Conservation (phyloP, 495 filamentous ascomycete genomes). For the Chaetomium tenue region DNA sequence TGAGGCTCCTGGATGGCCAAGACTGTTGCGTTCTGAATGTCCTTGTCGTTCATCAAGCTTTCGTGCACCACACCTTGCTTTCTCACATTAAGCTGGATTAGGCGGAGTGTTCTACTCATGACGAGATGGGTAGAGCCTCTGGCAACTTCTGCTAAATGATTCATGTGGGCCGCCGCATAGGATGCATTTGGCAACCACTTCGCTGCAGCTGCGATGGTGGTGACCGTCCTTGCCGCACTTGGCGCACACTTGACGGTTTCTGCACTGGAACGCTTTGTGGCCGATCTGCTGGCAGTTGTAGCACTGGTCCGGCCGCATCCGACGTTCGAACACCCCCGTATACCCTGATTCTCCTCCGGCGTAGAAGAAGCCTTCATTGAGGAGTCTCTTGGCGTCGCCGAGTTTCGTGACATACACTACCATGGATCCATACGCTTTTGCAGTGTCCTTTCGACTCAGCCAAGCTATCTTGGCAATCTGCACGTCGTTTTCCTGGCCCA, state of each 20-base stretch:
- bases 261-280: conserved; percentile 12
- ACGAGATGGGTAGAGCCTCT: conserved; percentile 1
- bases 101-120: conserved; percentile 4
- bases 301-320: conserved; percentile 13
- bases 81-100: conserved; percentile 3
- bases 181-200: conserved; percentile 1
- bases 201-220: not conserved
- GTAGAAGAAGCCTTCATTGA: conserved; percentile 7
- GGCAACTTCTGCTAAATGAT: conserved; percentile 9
- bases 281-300: conserved; percentile 10
- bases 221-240: conserved; percentile 5
- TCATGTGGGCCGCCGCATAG: conserved; percentile 4
- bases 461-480: conserved; percentile 16
- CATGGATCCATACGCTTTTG: conserved; percentile 19
- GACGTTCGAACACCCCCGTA: conserved; percentile 8
- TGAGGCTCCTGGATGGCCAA: conserved; percentile 9
- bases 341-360: conserved; percentile 13
- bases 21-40: conserved; percentile 7
- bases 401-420: conserved; percentile 14
- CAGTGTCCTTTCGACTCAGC: conserved; percentile 13
- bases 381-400: conserved; percentile 6
- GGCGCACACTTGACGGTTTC: not conserved
- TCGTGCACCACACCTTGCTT: conserved; percentile 6
- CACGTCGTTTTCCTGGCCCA: conserved; percentile 13
- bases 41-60: conserved; percentile 9